These are phyloP conservation scores for Panicum miliaceum DNA, from an alignment of 176 grass and related monocot genomes.

Conservation along the genomic window DNA sequence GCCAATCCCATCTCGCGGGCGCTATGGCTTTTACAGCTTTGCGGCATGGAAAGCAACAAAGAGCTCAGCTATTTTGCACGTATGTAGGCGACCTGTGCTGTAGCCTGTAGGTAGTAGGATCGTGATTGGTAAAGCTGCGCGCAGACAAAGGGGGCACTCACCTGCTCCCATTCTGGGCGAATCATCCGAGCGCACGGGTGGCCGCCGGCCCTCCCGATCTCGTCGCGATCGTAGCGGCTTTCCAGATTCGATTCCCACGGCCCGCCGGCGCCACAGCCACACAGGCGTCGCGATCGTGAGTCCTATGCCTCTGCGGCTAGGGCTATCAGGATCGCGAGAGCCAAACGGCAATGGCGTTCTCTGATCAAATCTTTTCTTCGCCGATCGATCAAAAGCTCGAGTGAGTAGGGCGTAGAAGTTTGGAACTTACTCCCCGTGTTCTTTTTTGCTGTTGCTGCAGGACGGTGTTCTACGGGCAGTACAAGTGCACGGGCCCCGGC, in stretches of 20 bases:
- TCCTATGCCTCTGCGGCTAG: neutral
- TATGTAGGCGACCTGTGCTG: neutral
- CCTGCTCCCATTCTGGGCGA: constrained; percentile 24
- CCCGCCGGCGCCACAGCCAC: neutral
- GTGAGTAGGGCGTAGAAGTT: neutral
- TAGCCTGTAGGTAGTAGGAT: neutral
- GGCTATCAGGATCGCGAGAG: neutral
- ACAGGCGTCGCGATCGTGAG: too few relatives aligned
- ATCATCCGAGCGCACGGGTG: constrained; percentile 29
- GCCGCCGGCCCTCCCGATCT: neutral
- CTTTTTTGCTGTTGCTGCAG: constrained; percentile 32
- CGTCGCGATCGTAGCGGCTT: constrained; percentile 2
- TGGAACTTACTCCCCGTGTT: neutral
- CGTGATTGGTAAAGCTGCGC: neutral
- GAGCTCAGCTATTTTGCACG: neutral
- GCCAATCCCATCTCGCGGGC: neutral
- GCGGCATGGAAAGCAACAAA: neutral
- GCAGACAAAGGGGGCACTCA: neutral
- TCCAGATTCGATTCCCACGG: constrained; percentile 20
- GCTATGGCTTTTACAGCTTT: neutral
- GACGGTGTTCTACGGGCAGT: constrained; percentile 98
- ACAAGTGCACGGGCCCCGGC: constrained; percentile 76
- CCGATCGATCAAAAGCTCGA: neutral
- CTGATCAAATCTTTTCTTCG: neutral
- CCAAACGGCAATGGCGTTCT: too few relatives aligned